A percentile compares a stretch with the other conserved stretches of the same genome.
phyloP scores from a whole-genome alignment of 768 basidiomycete species.

The Porpolomopsis calyptriformis region DNA sequence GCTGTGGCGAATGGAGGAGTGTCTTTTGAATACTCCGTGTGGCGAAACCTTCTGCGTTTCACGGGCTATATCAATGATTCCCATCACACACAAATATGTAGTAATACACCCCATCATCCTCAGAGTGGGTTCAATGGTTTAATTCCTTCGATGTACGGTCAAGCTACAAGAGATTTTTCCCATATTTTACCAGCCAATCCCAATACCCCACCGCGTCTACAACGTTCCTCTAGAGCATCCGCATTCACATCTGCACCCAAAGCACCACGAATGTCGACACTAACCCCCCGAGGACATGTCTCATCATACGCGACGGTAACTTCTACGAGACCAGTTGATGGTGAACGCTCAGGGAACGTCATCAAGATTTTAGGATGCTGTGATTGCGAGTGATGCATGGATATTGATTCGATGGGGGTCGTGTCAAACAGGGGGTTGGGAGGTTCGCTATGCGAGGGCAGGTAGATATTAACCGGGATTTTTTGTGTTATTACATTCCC shows the following conservation, averaged over 20 bases:
- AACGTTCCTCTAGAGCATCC: conserved; percentile 55
- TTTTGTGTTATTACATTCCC: conserved; percentile 44
- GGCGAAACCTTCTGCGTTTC: no score
- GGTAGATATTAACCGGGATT: conserved; percentile 65
- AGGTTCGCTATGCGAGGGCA: conserved; percentile 33
- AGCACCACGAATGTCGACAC: conserved; percentile 47
- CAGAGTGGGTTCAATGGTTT: no score
- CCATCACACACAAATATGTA: no score
- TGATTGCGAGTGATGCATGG: conserved; percentile 24
- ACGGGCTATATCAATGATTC: no score
- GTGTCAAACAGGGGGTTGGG: conserved; percentile 36
- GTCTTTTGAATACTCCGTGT: no score
- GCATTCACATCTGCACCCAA: conserved; percentile 45
- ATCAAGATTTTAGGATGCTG: conserved; percentile 49
- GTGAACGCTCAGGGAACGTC: conserved; percentile 54
- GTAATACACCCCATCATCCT: no score
- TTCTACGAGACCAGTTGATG: conserved; percentile 55
- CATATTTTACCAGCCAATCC: conserved; percentile 62
- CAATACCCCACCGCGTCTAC: conserved; percentile 60
- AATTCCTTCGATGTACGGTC: no score
- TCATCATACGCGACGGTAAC: conserved; percentile 56
- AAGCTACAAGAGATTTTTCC: no score
- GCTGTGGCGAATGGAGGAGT: no score
- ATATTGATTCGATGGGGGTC: conserved; percentile 27
- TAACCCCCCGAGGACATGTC: conserved; percentile 40